Evolutionary conservation across 352 stramenopile species (phyloP), one percentile per base, ranked within the genome.

Genomic region (Globisporangium paddicum): DNA sequence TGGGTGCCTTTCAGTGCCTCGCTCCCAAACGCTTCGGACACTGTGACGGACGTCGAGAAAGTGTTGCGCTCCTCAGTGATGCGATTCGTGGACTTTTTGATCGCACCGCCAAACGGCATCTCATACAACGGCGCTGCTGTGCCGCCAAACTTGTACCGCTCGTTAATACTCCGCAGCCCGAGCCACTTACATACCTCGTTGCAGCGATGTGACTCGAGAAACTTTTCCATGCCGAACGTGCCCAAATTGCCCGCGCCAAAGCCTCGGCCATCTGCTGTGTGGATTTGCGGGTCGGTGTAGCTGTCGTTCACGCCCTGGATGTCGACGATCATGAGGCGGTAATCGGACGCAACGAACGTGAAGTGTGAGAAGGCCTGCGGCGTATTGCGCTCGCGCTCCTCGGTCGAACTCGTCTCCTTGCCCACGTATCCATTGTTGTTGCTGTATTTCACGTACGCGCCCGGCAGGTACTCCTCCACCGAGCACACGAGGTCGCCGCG

Each of bases 161-260:
- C 79, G 37, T 89, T 89, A 40, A 91, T 88, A 45, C 72, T 89
- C 18, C 69, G 73, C 14, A 93, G 72, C 8, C 82, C 84, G 21
- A 93, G 71, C 84, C 84, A 93, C 18, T 77, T 71, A 68, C 87
- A 96, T 0, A 96, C 83, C 53, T 89, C 82, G 62, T 96, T 96
- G 63, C 87, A 96, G 0, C 83, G 71, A 70, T 96, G 87, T 3
- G 79, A 90, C 60, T 90, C 76, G 2, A 96, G 70, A 46, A 96
- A 96, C 47, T 89, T 92, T 35, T 96, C 82, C 82, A 96, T 93
- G 25, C 86, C 86, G 28, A 82, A 82, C 5, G 84, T 94, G 10
- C 86, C 86, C 0, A 96, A 63, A 38, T 96, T 96, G 14, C 86
- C 86, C 6, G 86, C 81, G 14, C 86, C 86, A 67, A 96, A 96